Conservation (phyloP, 2,329 filamentous ascomycete species). For the Colletotrichum endophyticum region DNA sequence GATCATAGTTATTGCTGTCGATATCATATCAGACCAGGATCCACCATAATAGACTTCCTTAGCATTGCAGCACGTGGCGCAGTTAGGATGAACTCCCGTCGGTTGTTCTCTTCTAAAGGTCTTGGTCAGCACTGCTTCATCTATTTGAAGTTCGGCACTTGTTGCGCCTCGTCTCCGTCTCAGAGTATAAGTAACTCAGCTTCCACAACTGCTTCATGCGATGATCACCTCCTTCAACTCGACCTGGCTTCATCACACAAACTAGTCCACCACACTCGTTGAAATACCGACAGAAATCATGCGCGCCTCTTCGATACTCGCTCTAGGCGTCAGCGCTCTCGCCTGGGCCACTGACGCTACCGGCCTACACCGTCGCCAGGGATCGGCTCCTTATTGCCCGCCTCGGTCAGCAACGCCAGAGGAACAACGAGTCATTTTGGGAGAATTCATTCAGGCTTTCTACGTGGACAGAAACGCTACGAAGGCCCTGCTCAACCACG, state of each 20-base stretch:
- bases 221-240: not conserved
- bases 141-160: not conserved
- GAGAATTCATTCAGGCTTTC: slow-evolving; percentile 5
- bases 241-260: no score
- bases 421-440: slow-evolving; percentile 1
- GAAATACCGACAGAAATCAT: not conserved
- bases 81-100: slow-evolving; percentile 4
- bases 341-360: not conserved
- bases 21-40: not conserved
- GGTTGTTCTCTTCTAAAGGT: not conserved
- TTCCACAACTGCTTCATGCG: not conserved
- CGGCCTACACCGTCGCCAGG: not conserved
- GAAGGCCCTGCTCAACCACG: slow-evolving; percentile 8
- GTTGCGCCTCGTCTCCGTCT: not conserved
- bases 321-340: not conserved
- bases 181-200: not conserved
- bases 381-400: slow-evolving; percentile 3
- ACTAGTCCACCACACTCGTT: not conserved
- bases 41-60: not conserved
- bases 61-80: slow-evolving; percentile 1
- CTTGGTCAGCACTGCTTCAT: not conserved
- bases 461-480: slow-evolving; percentile 2
- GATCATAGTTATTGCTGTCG: not conserved
- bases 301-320: not conserved
- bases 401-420: not conserved